These are phyloP conservation scores for Davidsoniella eucalypti DNA, from an alignment of 2,329 filamentous ascomycete genomes.

Conservation along the genomic window DNA sequence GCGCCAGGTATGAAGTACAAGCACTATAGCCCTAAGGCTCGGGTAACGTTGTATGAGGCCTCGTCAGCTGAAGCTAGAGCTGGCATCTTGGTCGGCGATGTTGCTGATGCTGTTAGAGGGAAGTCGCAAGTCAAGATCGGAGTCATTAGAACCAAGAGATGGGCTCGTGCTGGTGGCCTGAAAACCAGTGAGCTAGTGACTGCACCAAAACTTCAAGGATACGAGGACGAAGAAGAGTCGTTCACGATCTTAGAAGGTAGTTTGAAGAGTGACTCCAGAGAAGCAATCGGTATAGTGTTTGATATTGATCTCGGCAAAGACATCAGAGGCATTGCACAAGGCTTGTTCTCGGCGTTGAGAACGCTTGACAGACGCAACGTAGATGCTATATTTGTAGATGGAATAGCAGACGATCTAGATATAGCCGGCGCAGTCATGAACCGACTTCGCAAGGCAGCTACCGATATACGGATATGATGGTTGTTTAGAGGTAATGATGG, in stretches of 20 bases:
- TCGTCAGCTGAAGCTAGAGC: slow-evolving; percentile 21
- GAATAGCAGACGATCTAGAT: slow-evolving; percentile 62
- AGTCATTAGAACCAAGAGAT: slow-evolving; percentile 38
- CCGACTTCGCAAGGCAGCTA: slow-evolving; percentile 60
- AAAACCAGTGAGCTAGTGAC: slow-evolving; percentile 19
- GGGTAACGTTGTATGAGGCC: slow-evolving; percentile 66
- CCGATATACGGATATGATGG: slow-evolving; percentile 32
- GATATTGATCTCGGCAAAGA: slow-evolving; percentile 60
- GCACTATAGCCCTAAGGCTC: slow-evolving; percentile 85
- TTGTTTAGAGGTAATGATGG: not conserved
- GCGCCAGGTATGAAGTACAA: slow-evolving; percentile 99
- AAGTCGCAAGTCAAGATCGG: slow-evolving; percentile 24
- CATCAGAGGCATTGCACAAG: slow-evolving; percentile 61
- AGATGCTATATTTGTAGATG: slow-evolving; percentile 80
- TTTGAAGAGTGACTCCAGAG: slow-evolving; percentile 20
- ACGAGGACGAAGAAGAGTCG: slow-evolving; percentile 16
- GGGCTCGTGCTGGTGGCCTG: slow-evolving; percentile 30
- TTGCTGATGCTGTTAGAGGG: slow-evolving; percentile 16
- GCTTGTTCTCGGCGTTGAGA: slow-evolving; percentile 72
- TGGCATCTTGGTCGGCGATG: slow-evolving; percentile 23
- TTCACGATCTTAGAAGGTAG: slow-evolving; percentile 27
- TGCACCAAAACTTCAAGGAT: slow-evolving; percentile 16
- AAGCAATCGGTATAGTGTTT: slow-evolving; percentile 30
- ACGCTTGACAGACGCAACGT: slow-evolving; percentile 68
- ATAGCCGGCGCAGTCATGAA: slow-evolving; percentile 82